phyloP scores from a whole-genome alignment of 768 basidiomycete genomes.

The Stropharia rugosoannulata region DNA sequence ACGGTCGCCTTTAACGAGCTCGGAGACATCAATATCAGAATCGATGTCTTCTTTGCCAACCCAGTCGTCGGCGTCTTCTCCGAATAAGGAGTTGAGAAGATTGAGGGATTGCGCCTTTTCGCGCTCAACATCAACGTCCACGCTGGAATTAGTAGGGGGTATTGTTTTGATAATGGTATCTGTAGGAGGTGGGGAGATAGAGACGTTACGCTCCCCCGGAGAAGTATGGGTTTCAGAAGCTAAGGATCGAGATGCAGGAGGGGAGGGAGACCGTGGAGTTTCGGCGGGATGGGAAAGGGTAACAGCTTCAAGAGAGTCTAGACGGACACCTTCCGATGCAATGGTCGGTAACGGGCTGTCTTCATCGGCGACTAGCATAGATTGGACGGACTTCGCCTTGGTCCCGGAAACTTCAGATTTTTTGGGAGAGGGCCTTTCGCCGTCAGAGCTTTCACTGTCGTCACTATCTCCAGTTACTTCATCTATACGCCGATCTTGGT shows the following conservation, averaged over 20 bases:
- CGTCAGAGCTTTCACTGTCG: background rate
- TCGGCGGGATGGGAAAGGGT: no score
- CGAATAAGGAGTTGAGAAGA: constrained; percentile 56
- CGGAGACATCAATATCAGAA: constrained; percentile 53
- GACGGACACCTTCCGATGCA: no score
- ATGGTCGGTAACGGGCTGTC: no score
- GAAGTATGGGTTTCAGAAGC: background rate
- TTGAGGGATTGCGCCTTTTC: constrained; percentile 48
- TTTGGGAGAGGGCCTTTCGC: background rate
- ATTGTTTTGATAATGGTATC: background rate
- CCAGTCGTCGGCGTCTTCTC: constrained; percentile 53
- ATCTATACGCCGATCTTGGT: constrained; percentile 11
- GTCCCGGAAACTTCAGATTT: background rate
- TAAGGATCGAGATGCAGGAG: background rate
- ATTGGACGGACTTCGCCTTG: background rate
- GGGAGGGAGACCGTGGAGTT: constrained; percentile 4
- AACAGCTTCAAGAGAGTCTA: no score
- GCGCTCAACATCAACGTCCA: constrained; percentile 29
- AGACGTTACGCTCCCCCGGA: background rate
- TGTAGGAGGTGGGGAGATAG: background rate
- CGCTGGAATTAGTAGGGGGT: constrained; percentile 3
- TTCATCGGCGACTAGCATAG: no score
- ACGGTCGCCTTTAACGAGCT: constrained; percentile 23
- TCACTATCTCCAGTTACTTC: constrained; percentile 14
- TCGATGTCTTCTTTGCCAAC: constrained; percentile 55